Conservation (phyloP, 2,329 filamentous ascomycete species). For the Beauveria caledonica region DNA sequence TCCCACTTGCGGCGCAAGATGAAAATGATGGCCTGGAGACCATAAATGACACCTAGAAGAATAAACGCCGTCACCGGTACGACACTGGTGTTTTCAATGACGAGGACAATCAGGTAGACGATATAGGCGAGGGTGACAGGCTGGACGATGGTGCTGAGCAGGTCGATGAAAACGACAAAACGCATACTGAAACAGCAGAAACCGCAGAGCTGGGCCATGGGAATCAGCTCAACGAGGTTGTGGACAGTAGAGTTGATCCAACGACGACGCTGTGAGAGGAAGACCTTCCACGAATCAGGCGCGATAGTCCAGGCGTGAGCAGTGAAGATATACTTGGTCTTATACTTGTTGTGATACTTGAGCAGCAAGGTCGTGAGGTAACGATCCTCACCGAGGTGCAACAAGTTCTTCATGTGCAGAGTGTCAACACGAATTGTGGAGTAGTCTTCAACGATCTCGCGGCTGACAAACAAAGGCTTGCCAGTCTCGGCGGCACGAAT, state of each 20-base stretch:
- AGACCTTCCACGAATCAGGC: slow-evolving; percentile 87
- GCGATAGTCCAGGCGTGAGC: slow-evolving; percentile 97
- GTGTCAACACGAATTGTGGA: slow-evolving; percentile 93
- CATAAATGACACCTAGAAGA: slow-evolving; percentile 89
- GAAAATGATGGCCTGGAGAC: slow-evolving; percentile 94
- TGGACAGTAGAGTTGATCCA: slow-evolving; percentile 99
- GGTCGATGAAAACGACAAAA: slow-evolving; percentile 90
- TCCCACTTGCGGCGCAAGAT: slow-evolving; percentile 96
- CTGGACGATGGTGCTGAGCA: slow-evolving; percentile 85
- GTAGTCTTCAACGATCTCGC: slow-evolving; percentile 82
- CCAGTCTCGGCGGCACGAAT: slow-evolving; percentile 89
- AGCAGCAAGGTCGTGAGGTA: slow-evolving; percentile 91
- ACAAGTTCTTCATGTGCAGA: slow-evolving; percentile 95
- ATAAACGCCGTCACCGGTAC: slow-evolving; percentile 84
- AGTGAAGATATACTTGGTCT: slow-evolving; percentile 92
- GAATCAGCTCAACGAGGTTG: slow-evolving; percentile 92
- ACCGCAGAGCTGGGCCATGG: slow-evolving; percentile 87
- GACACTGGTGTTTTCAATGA: slow-evolving; percentile 51
- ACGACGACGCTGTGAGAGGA: slow-evolving; percentile 94
- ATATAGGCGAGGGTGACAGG: slow-evolving; percentile 89
- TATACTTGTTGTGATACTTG: slow-evolving; percentile 88
- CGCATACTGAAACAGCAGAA: slow-evolving; percentile 99
- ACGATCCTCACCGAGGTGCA: slow-evolving; percentile 95
- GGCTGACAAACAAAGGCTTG: slow-evolving; percentile 93
- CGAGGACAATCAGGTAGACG: slow-evolving; percentile 73